These are phyloP conservation scores for Tephrocybe sp. DNA, from an alignment of 768 basidiomycete genomes.

Conservation along the genomic window DNA sequence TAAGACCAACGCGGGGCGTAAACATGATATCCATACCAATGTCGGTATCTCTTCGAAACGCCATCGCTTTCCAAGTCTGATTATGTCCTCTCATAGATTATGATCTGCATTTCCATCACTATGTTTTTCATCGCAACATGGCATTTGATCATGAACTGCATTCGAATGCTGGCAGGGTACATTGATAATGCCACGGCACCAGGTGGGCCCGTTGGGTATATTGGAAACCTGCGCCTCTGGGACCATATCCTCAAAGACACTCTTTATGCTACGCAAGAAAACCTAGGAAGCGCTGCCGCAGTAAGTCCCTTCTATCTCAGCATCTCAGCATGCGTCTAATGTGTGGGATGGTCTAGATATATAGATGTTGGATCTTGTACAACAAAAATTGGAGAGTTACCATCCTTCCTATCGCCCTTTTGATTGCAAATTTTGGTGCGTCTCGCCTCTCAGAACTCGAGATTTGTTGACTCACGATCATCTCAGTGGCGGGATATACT, in stretches of 20 bases:
- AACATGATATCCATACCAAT: background rate
- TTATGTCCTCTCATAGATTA: background rate
- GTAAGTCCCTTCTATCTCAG: background rate
- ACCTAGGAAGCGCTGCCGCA: slow-evolving; percentile 8
- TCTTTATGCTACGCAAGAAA: slow-evolving; percentile 12
- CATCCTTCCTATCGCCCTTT: slow-evolving; percentile 1
- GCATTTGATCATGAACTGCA: slow-evolving; percentile 9
- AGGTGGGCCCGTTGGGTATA: slow-evolving; percentile 8
- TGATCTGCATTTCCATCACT: slow-evolving; percentile 2
- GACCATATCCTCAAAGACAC: slow-evolving; percentile 13
- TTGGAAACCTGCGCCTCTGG: slow-evolving; percentile 6
- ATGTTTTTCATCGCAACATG: slow-evolving; percentile 12
- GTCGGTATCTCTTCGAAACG: background rate
- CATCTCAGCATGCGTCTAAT: background rate
- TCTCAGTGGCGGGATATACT: slow-evolving; percentile 9
- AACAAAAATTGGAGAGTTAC: slow-evolving; percentile 5
- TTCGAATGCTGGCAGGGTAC: slow-evolving; percentile 3
- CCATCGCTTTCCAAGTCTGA: background rate
- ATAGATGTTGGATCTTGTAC: slow-evolving; percentile 9
- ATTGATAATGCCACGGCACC: slow-evolving; percentile 4
- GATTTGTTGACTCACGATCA: background rate
- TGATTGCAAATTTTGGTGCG: slow-evolving; percentile 8
- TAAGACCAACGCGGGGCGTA: background rate
- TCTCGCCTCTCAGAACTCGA: background rate
- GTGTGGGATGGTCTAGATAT: slow-evolving; percentile 1